Percentiles rank a stretch among this genome's conserved stretches.
phyloP scores from a whole-genome alignment of 2,329 filamentous ascomycete species.

The Fusarium mundagurra region DNA sequence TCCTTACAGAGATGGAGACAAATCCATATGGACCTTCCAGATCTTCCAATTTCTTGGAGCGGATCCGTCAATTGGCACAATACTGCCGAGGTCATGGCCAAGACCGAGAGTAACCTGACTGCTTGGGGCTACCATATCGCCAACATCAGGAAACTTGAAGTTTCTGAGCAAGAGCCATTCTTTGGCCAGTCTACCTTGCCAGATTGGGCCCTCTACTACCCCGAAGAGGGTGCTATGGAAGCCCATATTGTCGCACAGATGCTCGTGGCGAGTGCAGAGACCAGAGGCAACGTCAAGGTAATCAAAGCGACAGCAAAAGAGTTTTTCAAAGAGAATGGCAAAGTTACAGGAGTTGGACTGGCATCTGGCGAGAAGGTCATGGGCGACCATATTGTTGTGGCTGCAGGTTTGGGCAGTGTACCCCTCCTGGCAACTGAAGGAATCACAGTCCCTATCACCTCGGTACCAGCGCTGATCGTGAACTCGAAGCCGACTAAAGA shows the following conservation, averaged over 20 bases:
- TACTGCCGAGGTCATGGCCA: background rate
- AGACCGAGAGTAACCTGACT: background rate
- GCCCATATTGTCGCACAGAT: slow-evolving; percentile 18
- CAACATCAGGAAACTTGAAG: background rate
- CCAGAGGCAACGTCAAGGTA: background rate
- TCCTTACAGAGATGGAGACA: slow-evolving; percentile 25
- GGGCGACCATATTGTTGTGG: slow-evolving; percentile 17
- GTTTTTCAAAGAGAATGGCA: background rate
- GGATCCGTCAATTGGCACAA: slow-evolving; percentile 32
- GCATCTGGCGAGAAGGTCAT: background rate
- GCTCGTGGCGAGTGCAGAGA: slow-evolving; percentile 13
- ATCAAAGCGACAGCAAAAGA: background rate
- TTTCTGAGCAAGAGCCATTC: background rate
- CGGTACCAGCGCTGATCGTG: slow-evolving; percentile 17
- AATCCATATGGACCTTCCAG: slow-evolving; percentile 4
- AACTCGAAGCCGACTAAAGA: slow-evolving; percentile 10
- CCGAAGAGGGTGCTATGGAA: slow-evolving; percentile 23
- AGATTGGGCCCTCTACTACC: slow-evolving; percentile 8
- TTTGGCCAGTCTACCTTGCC: background rate
- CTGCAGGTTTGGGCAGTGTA: slow-evolving; percentile 18
- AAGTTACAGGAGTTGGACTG: background rate
- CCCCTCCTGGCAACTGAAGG: slow-evolving; percentile 3
- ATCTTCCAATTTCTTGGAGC: slow-evolving; percentile 20
- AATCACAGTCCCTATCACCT: background rate
- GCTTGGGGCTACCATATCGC: slow-evolving; percentile 14